Evolutionary conservation across 306 rosid species (phyloP), one percentile per base, ranked within the genome.

Genomic region (Coriaria nepalensis): DNA sequence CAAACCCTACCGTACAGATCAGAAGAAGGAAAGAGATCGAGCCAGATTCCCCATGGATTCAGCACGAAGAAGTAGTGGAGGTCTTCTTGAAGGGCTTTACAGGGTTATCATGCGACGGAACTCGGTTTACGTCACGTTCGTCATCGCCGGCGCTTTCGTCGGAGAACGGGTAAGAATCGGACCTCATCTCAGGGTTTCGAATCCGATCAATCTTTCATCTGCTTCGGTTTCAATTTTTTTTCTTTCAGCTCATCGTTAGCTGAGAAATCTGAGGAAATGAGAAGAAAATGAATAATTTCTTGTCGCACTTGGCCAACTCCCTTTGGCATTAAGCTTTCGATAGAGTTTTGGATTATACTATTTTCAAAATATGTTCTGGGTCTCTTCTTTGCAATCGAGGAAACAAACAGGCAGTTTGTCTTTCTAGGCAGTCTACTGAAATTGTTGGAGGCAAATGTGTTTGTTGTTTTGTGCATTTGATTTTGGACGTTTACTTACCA

Each of bases 71-170:
- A 69, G 68, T 34, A 67, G 93, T 6, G 98, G 95, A 33, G 94
- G 95, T 56, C 51, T 75, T 49, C 49, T 79, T 33, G 98, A 90
- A 71, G 80, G 87, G 34, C 52, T 90, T 8, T 90, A 82, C 73
- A 82, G 79, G 60, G 96, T 85, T 6, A 11, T 92, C 34, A 85
- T 92, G 98, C 96, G 98, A 53, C 96, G 98, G 29, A 92, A 82
- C 74, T 92, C 98, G 50, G 83, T 85, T 43, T 92, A 92, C 35
- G 96, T 86, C 43, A 82, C 98, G 64, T 85, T 92, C 52, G 61
- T 92, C 61, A 78, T 92, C 68, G 94, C 87, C 6, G 98, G 98
- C 20, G 98, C 98, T 40, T 92, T 85, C 60, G 50, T 82, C 62
- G 98, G 87, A 33, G 98, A 92, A 78, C 76, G 98, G 76, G 97